These are phyloP conservation scores for Scheffersomyces stipitis DNA, from an alignment of 805 yeast genomes.

Conservation along the genomic window DNA sequence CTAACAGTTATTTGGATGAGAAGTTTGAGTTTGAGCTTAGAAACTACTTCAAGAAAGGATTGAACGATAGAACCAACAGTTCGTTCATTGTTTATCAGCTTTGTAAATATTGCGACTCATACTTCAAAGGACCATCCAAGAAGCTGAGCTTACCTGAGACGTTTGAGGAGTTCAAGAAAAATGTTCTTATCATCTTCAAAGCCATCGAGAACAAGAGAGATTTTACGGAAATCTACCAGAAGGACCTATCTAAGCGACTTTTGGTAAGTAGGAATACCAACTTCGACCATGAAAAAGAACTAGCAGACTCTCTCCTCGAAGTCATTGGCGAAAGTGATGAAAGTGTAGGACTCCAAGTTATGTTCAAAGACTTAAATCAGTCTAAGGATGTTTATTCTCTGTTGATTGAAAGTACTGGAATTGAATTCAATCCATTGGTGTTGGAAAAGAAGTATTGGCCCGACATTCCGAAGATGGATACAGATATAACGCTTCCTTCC, in stretches of 20 bases:
- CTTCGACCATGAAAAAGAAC: conserved; percentile 19
- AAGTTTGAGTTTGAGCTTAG: conserved; percentile 33
- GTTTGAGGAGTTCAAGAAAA: conserved; percentile 15
- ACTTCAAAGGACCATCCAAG: conserved; percentile 17
- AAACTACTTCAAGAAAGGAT: conserved; percentile 22
- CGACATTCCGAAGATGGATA: conserved; percentile 27
- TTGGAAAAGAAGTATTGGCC: conserved; percentile 42
- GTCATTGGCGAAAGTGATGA: conserved; percentile 34
- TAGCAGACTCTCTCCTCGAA: conserved; percentile 18
- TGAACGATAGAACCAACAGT: conserved; percentile 13
- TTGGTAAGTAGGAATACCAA: conserved; percentile 22
- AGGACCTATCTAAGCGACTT: conserved; percentile 38
- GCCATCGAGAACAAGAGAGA: conserved; percentile 32
- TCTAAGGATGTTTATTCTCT: conserved; percentile 17
- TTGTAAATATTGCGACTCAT: conserved; percentile 32
- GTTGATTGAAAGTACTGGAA: conserved; percentile 1
- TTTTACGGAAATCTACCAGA: conserved; percentile 29
- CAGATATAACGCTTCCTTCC: conserved; percentile 23
- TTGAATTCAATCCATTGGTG: conserved; percentile 32
- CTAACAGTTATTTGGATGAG: conserved; percentile 15
- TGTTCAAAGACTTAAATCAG: conserved; percentile 33
- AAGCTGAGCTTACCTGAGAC: conserved; percentile 3
- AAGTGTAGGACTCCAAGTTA: conserved; percentile 23
- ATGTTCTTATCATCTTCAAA: conserved; percentile 29
- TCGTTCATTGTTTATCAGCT: conserved; percentile 18